Percentiles rank a stretch among this genome's conserved stretches.
Conservation (phyloP, 495 filamentous ascomycete species). For the Penicillium herquei region DNA sequence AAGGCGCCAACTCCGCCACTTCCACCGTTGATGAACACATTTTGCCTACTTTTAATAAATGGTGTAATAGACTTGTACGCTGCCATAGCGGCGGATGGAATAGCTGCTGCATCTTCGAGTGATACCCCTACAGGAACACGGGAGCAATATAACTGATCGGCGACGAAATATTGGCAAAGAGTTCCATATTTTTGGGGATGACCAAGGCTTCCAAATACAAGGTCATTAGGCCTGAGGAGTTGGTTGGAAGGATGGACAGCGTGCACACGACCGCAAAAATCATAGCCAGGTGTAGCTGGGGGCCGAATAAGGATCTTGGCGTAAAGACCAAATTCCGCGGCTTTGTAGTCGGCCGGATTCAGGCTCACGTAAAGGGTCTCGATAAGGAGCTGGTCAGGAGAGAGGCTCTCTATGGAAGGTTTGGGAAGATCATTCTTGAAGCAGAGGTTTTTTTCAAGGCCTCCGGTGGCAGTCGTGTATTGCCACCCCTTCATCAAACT, state of each 20-base stretch:
- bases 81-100: background rate
- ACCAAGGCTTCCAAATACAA: background rate
- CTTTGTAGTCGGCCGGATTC: background rate
- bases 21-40: slow-evolving; percentile 67
- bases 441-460: too few relatives aligned
- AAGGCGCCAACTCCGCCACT: slow-evolving; percentile 60
- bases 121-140: background rate
- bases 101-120: background rate
- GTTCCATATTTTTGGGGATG: background rate
- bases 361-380: too few relatives aligned
- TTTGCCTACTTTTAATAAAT: slow-evolving; percentile 32
- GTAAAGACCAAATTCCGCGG: background rate
- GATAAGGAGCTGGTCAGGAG: too few relatives aligned
- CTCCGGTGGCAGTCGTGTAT: too few relatives aligned
- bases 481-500: too few relatives aligned
- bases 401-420: too few relatives aligned
- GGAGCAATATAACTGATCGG: background rate
- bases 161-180: background rate
- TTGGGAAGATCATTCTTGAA: too few relatives aligned
- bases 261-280: background rate
- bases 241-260: background rate
- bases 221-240: background rate
- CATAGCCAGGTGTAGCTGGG: background rate
- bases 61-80: background rate
- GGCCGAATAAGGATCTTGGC: background rate